Conservation (phyloP, 2,329 filamentous ascomycete species). For the Ophiostoma sp. region DNA sequence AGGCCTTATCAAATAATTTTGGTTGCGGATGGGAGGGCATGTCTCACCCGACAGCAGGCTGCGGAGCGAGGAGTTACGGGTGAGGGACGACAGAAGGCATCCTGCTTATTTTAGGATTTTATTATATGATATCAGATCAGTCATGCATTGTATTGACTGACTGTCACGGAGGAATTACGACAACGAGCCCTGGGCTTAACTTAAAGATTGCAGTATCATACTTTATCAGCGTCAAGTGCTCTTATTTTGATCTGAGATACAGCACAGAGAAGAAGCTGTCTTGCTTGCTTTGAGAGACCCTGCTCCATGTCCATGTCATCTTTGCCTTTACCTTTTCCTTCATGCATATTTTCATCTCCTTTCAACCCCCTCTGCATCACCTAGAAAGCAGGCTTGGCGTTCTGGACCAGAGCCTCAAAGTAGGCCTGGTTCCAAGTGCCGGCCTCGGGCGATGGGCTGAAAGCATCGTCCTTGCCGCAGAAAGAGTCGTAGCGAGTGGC, state of each 20-base stretch:
- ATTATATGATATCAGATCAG: not conserved
- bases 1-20: not conserved
- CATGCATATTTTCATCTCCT: not conserved
- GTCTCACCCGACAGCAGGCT: not conserved
- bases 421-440: conserved; percentile 43
- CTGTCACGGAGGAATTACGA: not conserved
- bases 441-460: conserved; percentile 40
- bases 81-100: not conserved
- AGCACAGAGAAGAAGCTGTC: not conserved
- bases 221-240: not conserved
- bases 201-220: not conserved
- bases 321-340: not conserved
- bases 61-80: not conserved
- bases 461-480: conserved; percentile 38
- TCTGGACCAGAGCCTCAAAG: conserved; percentile 42
- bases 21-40: not conserved
- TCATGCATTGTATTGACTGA: not conserved
- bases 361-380: not conserved
- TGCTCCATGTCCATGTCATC: not conserved
- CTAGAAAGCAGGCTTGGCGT: conserved; percentile 38
- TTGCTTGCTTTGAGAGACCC: not conserved
- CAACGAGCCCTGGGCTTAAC: not conserved
- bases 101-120: not conserved
- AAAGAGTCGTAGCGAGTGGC: conserved; percentile 37
- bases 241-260: not conserved